Evolutionary conservation across 2,329 filamentous ascomycete species (phyloP).

Genomic region (Colletotrichum magnum): DNA sequence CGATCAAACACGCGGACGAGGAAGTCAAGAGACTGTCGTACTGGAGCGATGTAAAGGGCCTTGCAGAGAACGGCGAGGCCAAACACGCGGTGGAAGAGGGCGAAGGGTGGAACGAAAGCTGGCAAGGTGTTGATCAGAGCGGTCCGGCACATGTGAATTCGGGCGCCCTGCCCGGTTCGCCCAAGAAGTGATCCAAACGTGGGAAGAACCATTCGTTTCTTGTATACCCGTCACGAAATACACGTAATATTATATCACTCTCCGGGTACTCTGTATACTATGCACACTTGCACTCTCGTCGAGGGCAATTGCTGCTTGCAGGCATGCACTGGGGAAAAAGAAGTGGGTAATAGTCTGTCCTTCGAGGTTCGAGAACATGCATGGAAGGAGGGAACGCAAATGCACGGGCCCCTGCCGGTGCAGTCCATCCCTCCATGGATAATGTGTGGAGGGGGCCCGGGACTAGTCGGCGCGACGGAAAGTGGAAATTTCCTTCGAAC

Average conservation of each 20-base stretch:
- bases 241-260: constrained; percentile 4
- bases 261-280: background rate
- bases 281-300: background rate
- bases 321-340: background rate
- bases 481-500: constrained; percentile 36
- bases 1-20: constrained; percentile 82
- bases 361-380: background rate
- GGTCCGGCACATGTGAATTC: constrained; percentile 58
- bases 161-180: constrained; percentile 24
- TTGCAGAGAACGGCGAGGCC: constrained; percentile 69
- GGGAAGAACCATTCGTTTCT: constrained; percentile 30
- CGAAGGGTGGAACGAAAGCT: constrained; percentile 61
- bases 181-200: constrained; percentile 22
- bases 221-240: constrained; percentile 40
- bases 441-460: constrained; percentile 7
- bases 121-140: constrained; percentile 68
- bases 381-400: background rate
- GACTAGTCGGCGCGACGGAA: constrained; percentile 32
- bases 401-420: constrained; percentile 1
- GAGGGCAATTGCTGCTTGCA: background rate
- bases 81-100: constrained; percentile 58
- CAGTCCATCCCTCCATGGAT: background rate
- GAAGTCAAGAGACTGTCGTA: constrained; percentile 87
- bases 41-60: constrained; percentile 86
- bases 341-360: background rate